Conservation (phyloP, 202 grass and related monocot species). For the Brachypodium distachyon region DNA sequence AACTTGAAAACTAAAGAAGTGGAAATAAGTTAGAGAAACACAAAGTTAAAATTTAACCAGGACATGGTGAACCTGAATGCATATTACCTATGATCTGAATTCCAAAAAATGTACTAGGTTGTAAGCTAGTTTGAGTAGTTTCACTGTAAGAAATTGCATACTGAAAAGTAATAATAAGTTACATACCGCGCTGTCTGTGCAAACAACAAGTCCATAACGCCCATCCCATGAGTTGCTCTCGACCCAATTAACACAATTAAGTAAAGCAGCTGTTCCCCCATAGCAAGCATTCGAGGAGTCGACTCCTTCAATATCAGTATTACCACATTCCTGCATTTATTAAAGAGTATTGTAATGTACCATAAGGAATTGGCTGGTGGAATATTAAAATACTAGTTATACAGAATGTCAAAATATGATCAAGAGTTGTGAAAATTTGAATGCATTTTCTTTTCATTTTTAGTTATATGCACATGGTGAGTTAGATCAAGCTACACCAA, state of each 20-base stretch:
- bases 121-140: not conserved
- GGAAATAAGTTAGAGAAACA: not conserved
- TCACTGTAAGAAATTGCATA: not conserved
- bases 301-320: slow-evolving; percentile 95
- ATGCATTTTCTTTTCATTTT: not conserved
- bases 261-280: slow-evolving; percentile 86
- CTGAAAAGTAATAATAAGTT: not conserved
- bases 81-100: not conserved
- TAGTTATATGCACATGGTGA: not conserved
- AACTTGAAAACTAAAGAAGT: not conserved
- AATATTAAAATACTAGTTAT: not conserved
- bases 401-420: not conserved
- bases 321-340: slow-evolving; percentile 68
- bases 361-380: not conserved
- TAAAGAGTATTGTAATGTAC: not conserved
- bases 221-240: slow-evolving; percentile 96
- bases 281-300: slow-evolving; percentile 94
- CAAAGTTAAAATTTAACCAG: not conserved
- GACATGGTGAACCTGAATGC: not conserved
- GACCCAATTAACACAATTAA: slow-evolving; percentile 96
- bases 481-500: not conserved
- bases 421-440: not conserved
- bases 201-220: slow-evolving; percentile 88
- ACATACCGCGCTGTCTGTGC: slow-evolving; percentile 82
- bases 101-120: not conserved